These are phyloP conservation scores for Dryadomyces quercus-mongolicae DNA, from an alignment of 2,329 filamentous ascomycete genomes.

Conservation along the genomic window DNA sequence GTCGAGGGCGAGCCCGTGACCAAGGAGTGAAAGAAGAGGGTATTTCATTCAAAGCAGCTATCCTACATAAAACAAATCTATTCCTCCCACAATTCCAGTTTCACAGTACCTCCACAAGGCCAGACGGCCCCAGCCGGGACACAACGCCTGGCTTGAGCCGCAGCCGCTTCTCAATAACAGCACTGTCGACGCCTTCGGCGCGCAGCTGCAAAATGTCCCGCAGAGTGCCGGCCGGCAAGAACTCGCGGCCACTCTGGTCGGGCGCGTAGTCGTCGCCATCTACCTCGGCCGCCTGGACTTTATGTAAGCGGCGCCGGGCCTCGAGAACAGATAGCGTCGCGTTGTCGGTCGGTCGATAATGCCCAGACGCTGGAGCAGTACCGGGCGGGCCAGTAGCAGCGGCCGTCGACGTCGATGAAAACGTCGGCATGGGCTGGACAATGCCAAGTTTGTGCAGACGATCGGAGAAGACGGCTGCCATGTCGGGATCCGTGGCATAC, in stretches of 20 bases:
- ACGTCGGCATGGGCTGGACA: slow-evolving; percentile 40
- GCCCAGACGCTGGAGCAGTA: too few species aligned
- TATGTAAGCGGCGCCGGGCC: slow-evolving; percentile 32
- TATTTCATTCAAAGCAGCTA: neutral
- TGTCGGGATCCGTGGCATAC: slow-evolving; percentile 29
- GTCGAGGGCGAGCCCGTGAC: slow-evolving; percentile 35
- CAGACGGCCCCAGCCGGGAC: slow-evolving; percentile 27
- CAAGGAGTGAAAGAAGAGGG: neutral
- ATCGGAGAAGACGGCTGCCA: slow-evolving; percentile 31
- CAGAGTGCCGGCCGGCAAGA: slow-evolving; percentile 35
- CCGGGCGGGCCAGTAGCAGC: too few species aligned
- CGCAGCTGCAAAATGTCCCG: slow-evolving; percentile 33
- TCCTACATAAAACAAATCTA: neutral
- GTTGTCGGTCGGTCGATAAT: slow-evolving; percentile 24
- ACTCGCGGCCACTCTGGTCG: slow-evolving; percentile 25
- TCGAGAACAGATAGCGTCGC: slow-evolving; percentile 36
- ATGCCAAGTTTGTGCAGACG: slow-evolving; percentile 43
- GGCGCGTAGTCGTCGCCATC: neutral
- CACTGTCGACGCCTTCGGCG: slow-evolving; percentile 23
- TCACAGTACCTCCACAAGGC: slow-evolving; percentile 25
- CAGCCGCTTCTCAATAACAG: slow-evolving; percentile 33
- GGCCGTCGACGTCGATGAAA: slow-evolving; percentile 38
- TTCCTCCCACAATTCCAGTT: neutral
- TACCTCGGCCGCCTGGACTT: slow-evolving; percentile 16
- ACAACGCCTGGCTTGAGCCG: slow-evolving; percentile 33